These are phyloP conservation scores for Saccharum officinarum DNA, from an alignment of 176 grass and related monocot species.

Conservation along the genomic window DNA sequence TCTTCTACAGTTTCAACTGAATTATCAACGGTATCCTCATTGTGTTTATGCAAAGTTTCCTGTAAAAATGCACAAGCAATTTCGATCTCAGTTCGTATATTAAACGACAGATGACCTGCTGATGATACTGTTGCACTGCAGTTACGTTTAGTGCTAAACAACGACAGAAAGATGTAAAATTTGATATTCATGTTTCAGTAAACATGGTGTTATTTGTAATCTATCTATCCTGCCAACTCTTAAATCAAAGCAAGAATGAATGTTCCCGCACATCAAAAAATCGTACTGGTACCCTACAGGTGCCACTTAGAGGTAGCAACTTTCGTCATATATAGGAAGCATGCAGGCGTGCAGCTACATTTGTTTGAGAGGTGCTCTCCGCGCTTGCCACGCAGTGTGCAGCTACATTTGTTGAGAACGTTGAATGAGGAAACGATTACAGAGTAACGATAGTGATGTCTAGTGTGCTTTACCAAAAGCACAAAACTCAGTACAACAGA, in stretches of 20 bases:
- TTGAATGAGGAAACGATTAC: no score
- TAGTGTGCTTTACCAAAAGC: no score
- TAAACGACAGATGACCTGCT: neutral
- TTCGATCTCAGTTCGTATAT: neutral
- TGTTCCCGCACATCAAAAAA: no score
- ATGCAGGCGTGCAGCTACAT: no score
- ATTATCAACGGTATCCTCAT: constrained; percentile 38
- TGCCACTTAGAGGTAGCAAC: neutral
- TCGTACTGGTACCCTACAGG: neutral
- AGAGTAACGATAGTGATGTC: no score
- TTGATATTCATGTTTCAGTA: neutral
- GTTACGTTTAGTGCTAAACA: neutral
- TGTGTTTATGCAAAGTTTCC: constrained; percentile 93
- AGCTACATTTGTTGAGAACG: no score
- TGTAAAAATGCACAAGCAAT: constrained; percentile 22
- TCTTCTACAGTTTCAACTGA: constrained; percentile 51
- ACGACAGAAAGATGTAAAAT: neutral
- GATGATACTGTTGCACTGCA: neutral
- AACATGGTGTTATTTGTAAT: neutral
- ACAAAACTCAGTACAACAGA: no score
- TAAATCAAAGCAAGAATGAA: no score
- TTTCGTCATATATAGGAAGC: neutral
- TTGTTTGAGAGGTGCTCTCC: no score
- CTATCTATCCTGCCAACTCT: no score
- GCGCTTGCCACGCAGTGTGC: no score